A percentile compares a stretch with the other conserved stretches of the same genome.
phyloP scores from a whole-genome alignment of 805 yeast species.

The Priceomyces medius region DNA sequence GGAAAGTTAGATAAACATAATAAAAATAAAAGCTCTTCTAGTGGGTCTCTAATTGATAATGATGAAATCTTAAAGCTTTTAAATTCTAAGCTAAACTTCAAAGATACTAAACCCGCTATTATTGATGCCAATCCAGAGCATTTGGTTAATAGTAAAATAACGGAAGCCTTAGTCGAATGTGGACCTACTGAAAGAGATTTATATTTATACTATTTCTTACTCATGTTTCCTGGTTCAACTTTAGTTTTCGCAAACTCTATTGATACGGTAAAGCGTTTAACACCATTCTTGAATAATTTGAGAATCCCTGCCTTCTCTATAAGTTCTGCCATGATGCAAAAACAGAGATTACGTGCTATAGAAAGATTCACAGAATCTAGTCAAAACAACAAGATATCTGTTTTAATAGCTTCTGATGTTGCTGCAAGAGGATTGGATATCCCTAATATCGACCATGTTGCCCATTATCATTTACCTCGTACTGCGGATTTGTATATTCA shows the following conservation, averaged over 20 bases:
- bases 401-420: constrained; percentile 91
- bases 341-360: constrained; percentile 80
- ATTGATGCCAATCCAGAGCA: constrained; percentile 88
- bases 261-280: constrained; percentile 85
- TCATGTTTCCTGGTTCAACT: constrained; percentile 85
- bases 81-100: constrained; percentile 68
- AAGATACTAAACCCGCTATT: constrained; percentile 61
- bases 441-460: constrained; percentile 85
- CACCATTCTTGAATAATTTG: constrained; percentile 69
- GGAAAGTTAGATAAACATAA: constrained; percentile 56
- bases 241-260: constrained; percentile 93
- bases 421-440: constrained; percentile 98
- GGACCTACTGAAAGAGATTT: constrained; percentile 87
- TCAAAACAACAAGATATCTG: constrained; percentile 50
- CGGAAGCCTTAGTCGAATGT: constrained; percentile 90
- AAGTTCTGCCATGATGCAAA: constrained; percentile 94
- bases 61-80: constrained; percentile 67
- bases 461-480: constrained; percentile 93
- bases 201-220: constrained; percentile 80
- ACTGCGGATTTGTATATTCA: constrained; percentile 93
- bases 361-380: constrained; percentile 71
- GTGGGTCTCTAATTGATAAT: constrained; percentile 40
- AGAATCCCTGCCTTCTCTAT: constrained; percentile 70
- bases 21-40: constrained; percentile 20
- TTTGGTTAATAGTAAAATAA: constrained; percentile 67